A percentile compares a stretch with the other conserved stretches of the same genome.
These are phyloP conservation scores for Urtica urens DNA, from an alignment of 306 rosid species.

Conservation along the genomic window DNA sequence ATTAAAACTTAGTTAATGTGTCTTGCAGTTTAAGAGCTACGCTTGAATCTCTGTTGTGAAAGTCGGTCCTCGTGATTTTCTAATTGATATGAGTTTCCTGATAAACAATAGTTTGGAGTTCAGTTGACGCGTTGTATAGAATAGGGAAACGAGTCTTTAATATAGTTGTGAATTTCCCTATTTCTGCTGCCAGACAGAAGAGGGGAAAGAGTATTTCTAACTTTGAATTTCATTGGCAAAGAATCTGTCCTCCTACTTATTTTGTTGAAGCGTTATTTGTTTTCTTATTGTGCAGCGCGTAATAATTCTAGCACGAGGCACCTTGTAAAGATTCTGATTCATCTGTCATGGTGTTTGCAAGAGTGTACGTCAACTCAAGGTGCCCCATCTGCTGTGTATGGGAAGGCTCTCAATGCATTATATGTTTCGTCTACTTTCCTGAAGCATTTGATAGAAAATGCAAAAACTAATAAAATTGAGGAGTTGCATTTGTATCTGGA, in stretches of 20 bases:
- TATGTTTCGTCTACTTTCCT: constrained; percentile 71
- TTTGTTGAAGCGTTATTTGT: background rate
- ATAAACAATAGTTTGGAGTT: too few species aligned
- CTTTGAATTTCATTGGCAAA: too few species aligned
- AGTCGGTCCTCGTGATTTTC: too few species aligned
- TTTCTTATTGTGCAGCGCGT: constrained; percentile 40
- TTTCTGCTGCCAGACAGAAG: too few species aligned
- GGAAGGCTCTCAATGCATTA: constrained; percentile 75
- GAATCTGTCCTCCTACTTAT: background rate
- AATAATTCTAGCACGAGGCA: constrained; percentile 73
- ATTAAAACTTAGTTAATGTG: too few species aligned
- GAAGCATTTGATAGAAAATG: constrained; percentile 74
- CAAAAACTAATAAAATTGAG: constrained; percentile 32
- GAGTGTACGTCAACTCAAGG: constrained; percentile 59
- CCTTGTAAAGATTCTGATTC: constrained; percentile 87
- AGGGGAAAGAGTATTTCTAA: too few species aligned
- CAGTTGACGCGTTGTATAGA: too few species aligned
- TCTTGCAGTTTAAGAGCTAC: too few species aligned
- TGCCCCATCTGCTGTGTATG: constrained; percentile 43
- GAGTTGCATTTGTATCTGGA: constrained; percentile 53
- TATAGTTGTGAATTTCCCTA: too few species aligned
- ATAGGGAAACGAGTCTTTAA: too few species aligned
- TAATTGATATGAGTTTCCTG: too few species aligned
- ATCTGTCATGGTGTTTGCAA: constrained; percentile 71
- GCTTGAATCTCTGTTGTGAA: too few species aligned